Percentiles rank a stretch among this genome's conserved stretches.
phyloP scores from a whole-genome alignment of 177 flowering plant species.

The Vitis hybrid region DNA sequence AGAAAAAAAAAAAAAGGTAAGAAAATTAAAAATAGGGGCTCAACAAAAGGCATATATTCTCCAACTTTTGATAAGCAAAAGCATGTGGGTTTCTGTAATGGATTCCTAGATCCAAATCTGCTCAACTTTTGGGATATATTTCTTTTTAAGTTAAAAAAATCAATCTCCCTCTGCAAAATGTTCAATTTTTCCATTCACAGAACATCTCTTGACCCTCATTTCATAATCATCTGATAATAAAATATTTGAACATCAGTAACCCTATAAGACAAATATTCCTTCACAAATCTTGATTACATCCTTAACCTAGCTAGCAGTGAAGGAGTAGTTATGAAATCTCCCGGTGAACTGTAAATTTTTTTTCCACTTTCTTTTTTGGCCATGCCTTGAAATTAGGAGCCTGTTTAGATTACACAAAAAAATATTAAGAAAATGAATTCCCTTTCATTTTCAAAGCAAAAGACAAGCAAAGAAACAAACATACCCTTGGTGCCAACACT shows the following conservation, averaged over 20 bases:
- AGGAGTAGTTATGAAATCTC: slow-evolving; percentile 9
- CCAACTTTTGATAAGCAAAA: slow-evolving; percentile 26
- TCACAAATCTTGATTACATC: neutral
- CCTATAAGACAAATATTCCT: neutral
- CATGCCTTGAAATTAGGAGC: slow-evolving; percentile 18
- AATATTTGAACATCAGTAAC: neutral
- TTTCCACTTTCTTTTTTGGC: slow-evolving; percentile 4
- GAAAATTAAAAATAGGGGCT: neutral
- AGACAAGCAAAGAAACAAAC: slow-evolving; percentile 61
- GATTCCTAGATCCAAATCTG: slow-evolving; percentile 38
- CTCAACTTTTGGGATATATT: slow-evolving; percentile 18
- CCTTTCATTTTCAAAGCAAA: slow-evolving; percentile 11
- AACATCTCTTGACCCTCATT: neutral
- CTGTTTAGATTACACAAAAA: slow-evolving; percentile 15
- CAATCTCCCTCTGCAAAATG: neutral
- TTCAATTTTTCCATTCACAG: neutral
- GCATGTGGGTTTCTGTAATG: slow-evolving; percentile 42
- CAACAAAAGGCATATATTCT: slow-evolving; percentile 32
- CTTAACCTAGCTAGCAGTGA: neutral
- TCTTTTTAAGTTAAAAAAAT: neutral
- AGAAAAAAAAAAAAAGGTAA: neutral
- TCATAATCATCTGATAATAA: neutral
- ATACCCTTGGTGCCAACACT: slow-evolving; percentile 66
- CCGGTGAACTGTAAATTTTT: slow-evolving; percentile 1
- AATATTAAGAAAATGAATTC: slow-evolving; percentile 7